Evolutionary conservation across 192 early-diverging fungal genomes (phyloP).

Genomic region (Powellomyces hirtus): DNA sequence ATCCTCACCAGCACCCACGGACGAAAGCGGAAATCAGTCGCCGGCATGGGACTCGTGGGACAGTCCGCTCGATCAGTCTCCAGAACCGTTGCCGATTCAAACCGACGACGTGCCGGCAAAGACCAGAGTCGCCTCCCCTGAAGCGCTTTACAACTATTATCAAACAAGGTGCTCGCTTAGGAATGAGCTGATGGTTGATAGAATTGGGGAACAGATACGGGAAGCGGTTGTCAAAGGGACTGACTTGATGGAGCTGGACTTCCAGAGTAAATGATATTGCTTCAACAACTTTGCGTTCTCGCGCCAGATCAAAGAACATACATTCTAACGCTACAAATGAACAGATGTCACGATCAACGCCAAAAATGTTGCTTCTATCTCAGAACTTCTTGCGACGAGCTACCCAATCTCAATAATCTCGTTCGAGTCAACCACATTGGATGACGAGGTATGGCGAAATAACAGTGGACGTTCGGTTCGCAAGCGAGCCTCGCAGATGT

Average conservation of each 20-base stretch:
- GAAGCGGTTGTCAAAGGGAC: background rate
- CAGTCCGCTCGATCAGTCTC: background rate
- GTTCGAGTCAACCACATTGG: background rate
- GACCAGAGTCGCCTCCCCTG: background rate
- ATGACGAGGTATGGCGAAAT: conserved; percentile 19
- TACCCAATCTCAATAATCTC: conserved; percentile 3
- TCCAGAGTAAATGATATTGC: no score
- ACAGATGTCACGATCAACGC: background rate
- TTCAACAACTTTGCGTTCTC: no score
- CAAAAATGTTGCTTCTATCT: conserved; percentile 2
- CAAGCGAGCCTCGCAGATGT: background rate
- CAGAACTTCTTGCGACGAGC: conserved; percentile 7
- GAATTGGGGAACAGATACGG: conserved; percentile 6
- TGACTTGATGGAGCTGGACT: background rate
- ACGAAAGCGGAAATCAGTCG: background rate
- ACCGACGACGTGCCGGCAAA: background rate
- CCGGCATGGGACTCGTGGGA: conserved; percentile 5
- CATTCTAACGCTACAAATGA: background rate
- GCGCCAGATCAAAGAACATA: no score
- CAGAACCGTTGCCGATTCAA: background rate
- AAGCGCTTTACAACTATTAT: conserved; percentile 10
- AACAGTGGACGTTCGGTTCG: background rate
- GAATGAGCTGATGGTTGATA: conserved; percentile 13
- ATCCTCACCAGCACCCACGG: background rate
- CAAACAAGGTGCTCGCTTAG: conserved; percentile 3